Evolutionary conservation across 2,329 filamentous ascomycete genomes (phyloP).

Genomic region (Parasarocladium wereldwijsianum): DNA sequence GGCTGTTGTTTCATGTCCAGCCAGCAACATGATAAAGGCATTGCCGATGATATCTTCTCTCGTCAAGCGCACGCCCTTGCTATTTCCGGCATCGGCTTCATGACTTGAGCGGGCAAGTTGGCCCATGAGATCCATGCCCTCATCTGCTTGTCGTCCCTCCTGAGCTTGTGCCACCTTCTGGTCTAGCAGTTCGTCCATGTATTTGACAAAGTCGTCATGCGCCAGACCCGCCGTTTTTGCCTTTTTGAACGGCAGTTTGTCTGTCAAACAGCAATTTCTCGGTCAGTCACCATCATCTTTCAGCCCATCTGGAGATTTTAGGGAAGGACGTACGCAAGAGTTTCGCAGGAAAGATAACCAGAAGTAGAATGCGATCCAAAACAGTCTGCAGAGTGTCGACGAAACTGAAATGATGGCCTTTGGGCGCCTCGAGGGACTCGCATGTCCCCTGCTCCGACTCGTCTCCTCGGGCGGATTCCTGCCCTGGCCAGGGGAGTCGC

Average conservation of each 20-base stretch:
- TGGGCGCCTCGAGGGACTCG: slow-evolving; percentile 26
- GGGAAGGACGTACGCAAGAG: slow-evolving; percentile 28
- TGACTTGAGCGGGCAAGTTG: slow-evolving; percentile 30
- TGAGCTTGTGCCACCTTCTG: slow-evolving; percentile 36
- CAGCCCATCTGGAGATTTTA: background rate
- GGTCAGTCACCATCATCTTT: background rate
- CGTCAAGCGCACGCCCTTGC: slow-evolving; percentile 23
- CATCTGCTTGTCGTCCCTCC: slow-evolving; percentile 20
- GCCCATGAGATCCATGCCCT: slow-evolving; percentile 38
- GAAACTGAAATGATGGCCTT: slow-evolving; percentile 50
- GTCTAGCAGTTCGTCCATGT: slow-evolving; percentile 54
- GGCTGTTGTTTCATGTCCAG: slow-evolving; percentile 70
- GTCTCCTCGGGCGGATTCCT: slow-evolving; percentile 28
- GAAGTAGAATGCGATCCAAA: slow-evolving; percentile 47
- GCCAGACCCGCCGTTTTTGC: slow-evolving; percentile 38
- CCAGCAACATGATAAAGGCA: slow-evolving; percentile 52
- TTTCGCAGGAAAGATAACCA: slow-evolving; percentile 45
- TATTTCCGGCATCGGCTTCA: slow-evolving; percentile 6
- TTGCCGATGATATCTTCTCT: slow-evolving; percentile 59
- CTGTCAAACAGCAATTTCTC: too few species aligned
- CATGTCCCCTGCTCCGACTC: slow-evolving; percentile 34
- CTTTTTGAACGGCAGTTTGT: slow-evolving; percentile 31
- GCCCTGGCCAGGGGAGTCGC: slow-evolving; percentile 45
- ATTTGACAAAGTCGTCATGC: slow-evolving; percentile 48
- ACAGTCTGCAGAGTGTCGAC: slow-evolving; percentile 45